Evolutionary conservation across 2,329 filamentous ascomycete genomes (phyloP).

Genomic region (Apiospora kogelbergensis): DNA sequence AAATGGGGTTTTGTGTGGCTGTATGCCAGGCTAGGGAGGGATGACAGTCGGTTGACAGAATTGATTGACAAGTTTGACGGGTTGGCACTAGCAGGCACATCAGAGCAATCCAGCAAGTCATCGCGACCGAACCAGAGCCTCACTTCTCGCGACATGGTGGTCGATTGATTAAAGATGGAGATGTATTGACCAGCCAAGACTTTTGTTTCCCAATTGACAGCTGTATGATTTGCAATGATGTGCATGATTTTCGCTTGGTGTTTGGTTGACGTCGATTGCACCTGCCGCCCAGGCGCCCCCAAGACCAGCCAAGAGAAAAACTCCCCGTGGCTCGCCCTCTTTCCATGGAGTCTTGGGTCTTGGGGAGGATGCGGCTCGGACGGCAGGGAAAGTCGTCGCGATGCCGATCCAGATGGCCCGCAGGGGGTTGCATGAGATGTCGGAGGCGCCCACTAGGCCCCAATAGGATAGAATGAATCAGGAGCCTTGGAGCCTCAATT

Average conservation of each 20-base stretch:
- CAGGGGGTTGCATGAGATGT: constrained; percentile 3
- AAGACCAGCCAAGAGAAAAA: not conserved
- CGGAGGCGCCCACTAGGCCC: not conserved
- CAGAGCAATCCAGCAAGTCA: not conserved
- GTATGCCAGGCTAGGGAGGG: not conserved
- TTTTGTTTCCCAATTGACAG: not conserved
- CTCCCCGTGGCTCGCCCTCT: not conserved
- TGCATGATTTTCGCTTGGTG: not conserved
- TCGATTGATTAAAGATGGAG: not conserved
- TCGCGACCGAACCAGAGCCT: not conserved
- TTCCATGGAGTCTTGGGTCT: not conserved
- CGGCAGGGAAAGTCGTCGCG: constrained; percentile 1
- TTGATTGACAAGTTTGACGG: not conserved
- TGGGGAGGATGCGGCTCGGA: not conserved
- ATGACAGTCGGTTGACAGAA: not conserved
- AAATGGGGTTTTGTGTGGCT: not conserved
- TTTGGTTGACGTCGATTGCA: not conserved
- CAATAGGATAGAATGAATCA: constrained; percentile 3
- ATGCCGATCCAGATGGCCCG: not conserved
- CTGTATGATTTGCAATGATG: constrained; percentile 4
- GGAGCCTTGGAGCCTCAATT: not conserved
- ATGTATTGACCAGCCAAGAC: not conserved
- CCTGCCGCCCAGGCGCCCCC: too few relatives aligned
- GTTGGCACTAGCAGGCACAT: not conserved
- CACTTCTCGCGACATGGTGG: not conserved